Evolutionary conservation across 176 grass and related monocot genomes (phyloP).

Genomic region (Rhynchospora tenuis): DNA sequence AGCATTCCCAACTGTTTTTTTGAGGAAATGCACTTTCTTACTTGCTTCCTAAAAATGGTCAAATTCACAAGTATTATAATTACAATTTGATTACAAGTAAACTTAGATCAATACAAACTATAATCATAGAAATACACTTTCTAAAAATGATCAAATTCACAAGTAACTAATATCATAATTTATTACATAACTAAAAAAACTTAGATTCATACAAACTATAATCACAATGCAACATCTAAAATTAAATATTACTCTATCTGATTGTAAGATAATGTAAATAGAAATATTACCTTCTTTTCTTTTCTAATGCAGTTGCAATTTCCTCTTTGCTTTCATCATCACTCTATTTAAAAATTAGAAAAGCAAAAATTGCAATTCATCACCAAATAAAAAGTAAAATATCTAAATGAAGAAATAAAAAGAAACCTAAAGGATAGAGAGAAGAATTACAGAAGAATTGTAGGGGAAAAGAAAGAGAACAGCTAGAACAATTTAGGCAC

Average conservation of each 20-base stretch:
- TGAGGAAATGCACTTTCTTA: constrained; percentile 74
- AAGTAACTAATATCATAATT: background rate
- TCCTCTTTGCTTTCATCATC: constrained; percentile 22
- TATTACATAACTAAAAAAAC: background rate
- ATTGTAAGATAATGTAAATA: background rate
- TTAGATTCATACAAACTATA: background rate
- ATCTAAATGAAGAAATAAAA: background rate
- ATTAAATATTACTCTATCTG: background rate
- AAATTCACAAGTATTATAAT: background rate
- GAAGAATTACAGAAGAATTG: constrained; percentile 31
- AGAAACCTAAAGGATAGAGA: background rate
- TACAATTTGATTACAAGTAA: too few relatives aligned
- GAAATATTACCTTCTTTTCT: constrained; percentile 14
- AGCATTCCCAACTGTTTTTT: constrained; percentile 83
- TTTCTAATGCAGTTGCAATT: background rate
- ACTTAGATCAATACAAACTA: background rate
- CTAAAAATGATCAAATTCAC: too few relatives aligned
- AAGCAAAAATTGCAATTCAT: background rate
- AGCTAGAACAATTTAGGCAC: constrained; percentile 86
- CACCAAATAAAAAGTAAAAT: background rate
- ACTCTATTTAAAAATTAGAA: background rate
- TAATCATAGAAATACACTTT: background rate
- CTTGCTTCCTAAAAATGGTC: constrained; percentile 38
- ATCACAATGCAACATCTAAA: background rate
- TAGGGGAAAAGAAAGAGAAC: constrained; percentile 91